phyloP scores from a whole-genome alignment of 495 filamentous ascomycete genomes.

The Neurospora sublineolata region DNA sequence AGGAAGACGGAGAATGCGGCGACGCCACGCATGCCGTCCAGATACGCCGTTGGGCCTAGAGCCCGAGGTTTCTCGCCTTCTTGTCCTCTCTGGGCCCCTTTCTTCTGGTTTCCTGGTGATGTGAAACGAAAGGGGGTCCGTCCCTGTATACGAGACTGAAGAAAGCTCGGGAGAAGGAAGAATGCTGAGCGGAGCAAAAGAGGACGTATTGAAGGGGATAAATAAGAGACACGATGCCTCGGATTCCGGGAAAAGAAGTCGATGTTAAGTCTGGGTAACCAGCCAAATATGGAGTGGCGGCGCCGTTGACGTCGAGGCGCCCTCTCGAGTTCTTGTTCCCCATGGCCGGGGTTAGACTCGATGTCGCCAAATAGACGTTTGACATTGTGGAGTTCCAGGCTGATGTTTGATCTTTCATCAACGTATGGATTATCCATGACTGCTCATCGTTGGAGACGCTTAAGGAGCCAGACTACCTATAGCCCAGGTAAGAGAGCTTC shows the following conservation, averaged over 20 bases:
- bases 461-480: background rate
- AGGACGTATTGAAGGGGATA: background rate
- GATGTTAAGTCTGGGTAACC: background rate
- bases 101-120: background rate
- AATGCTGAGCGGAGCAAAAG: slow-evolving; percentile 14
- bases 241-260: background rate
- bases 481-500: background rate
- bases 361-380: background rate
- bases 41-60: slow-evolving; percentile 39
- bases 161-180: slow-evolving; percentile 30
- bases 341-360: background rate
- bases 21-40: slow-evolving; percentile 48
- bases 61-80: slow-evolving; percentile 7
- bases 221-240: background rate
- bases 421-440: background rate
- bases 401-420: background rate
- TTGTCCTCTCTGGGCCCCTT: slow-evolving; percentile 2
- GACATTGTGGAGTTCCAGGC: background rate
- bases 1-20: slow-evolving; percentile 48
- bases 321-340: background rate
- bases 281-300: background rate
- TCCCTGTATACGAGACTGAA: slow-evolving; percentile 14
- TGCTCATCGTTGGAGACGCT: background rate
- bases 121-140: background rate
- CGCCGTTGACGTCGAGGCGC: background rate